These are phyloP conservation scores for Boletus vinaceobasis DNA, from an alignment of 768 basidiomycete species.

Conservation along the genomic window DNA sequence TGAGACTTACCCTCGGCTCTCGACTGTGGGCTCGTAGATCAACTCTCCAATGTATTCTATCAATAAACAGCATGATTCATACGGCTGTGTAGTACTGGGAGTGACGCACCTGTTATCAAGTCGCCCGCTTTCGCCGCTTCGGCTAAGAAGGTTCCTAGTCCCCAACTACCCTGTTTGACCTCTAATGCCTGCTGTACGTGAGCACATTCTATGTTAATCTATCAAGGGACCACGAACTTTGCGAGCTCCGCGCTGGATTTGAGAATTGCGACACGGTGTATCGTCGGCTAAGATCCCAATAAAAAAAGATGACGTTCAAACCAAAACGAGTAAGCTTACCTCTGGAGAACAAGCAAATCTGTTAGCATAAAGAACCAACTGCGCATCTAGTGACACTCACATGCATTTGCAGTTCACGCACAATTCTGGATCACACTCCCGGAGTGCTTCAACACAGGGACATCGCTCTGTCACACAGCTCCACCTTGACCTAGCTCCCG, in stretches of 20 bases:
- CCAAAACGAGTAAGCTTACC: constrained; percentile 17
- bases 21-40: constrained; percentile 45
- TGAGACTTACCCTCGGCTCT: constrained; percentile 48
- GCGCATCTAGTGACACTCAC: constrained; percentile 31
- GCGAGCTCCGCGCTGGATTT: constrained; percentile 42
- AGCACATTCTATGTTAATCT: background rate
- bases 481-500: constrained; percentile 18
- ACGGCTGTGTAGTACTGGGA: background rate
- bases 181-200: constrained; percentile 35
- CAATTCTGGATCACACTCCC: constrained; percentile 70
- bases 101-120: constrained; percentile 41
- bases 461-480: constrained; percentile 45
- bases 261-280: constrained; percentile 45
- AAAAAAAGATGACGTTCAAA: background rate
- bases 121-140: constrained; percentile 45
- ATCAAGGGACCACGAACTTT: constrained; percentile 37
- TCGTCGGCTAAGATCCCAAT: constrained; percentile 23
- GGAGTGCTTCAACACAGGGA: constrained; percentile 44
- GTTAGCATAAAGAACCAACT: background rate
- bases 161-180: constrained; percentile 45
- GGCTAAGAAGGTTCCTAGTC: constrained; percentile 51
- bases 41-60: constrained; percentile 70
- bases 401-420: constrained; percentile 51
- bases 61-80: background rate
- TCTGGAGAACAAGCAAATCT: constrained; percentile 8